Percentiles rank a stretch among this genome's conserved stretches.
phyloP scores from a whole-genome alignment of 164 flowering plant genomes.

The Berberis vulgaris region DNA sequence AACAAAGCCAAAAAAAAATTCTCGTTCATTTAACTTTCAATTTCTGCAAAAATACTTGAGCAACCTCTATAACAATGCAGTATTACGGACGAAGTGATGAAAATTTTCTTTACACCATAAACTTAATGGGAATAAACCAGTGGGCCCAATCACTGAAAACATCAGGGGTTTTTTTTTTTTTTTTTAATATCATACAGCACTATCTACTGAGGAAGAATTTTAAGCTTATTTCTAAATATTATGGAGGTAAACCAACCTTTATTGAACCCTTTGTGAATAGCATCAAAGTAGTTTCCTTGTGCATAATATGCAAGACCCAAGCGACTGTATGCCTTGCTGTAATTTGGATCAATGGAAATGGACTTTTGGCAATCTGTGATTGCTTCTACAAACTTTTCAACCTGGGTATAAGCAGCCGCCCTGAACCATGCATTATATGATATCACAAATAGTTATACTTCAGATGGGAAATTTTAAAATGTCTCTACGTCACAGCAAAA shows the following conservation, averaged over 20 bases:
- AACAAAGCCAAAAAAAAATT: background rate
- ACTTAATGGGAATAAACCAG: background rate
- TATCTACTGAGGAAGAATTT: too few relatives aligned
- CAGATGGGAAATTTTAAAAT: background rate
- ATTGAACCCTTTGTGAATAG: constrained; percentile 64
- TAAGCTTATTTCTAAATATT: background rate
- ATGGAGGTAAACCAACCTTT: constrained; percentile 45
- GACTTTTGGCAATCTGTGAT: constrained; percentile 63
- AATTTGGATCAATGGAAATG: constrained; percentile 66
- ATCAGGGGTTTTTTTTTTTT: background rate
- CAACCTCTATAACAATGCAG: background rate
- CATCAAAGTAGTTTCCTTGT: constrained; percentile 79
- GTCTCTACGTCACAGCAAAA: too few relatives aligned
- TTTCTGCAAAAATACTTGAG: background rate
- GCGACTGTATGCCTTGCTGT: constrained; percentile 94
- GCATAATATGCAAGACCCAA: constrained; percentile 82
- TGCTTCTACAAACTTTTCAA: constrained; percentile 59
- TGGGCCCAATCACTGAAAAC: background rate
- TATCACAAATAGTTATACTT: background rate
- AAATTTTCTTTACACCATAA: too few relatives aligned
- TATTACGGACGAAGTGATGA: background rate
- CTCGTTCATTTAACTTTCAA: background rate
- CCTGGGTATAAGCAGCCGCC: constrained; percentile 94
- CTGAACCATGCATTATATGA: constrained; percentile 25
- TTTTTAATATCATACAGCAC: too few relatives aligned